Conservation (phyloP, 2,329 filamentous ascomycete species). For the Lecanicillium sp. region DNA sequence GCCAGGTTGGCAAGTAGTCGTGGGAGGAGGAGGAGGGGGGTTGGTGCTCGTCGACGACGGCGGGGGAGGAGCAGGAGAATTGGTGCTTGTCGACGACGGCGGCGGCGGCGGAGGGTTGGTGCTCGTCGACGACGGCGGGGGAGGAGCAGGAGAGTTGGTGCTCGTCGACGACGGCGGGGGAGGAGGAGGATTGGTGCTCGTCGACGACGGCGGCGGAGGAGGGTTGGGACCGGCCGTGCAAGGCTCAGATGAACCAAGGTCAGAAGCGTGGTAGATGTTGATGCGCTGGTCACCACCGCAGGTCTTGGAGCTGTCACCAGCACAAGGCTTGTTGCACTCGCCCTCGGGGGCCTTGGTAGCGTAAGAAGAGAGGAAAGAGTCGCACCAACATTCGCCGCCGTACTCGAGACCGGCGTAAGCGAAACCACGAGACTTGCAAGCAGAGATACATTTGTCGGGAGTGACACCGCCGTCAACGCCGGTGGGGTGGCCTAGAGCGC, state of each 20-base stretch:
- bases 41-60: too few species aligned
- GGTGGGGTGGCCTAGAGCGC: constrained; percentile 40
- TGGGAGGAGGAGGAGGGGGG: not conserved
- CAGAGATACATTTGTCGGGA: constrained; percentile 35
- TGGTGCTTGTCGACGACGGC: not conserved
- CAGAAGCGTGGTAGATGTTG: constrained; percentile 22
- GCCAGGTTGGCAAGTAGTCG: constrained; percentile 1
- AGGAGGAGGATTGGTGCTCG: not conserved
- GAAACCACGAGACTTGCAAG: constrained; percentile 38
- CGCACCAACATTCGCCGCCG: constrained; percentile 43
- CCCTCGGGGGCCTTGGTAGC: constrained; percentile 29
- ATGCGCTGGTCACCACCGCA: constrained; percentile 30
- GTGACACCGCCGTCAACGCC: constrained; percentile 33
- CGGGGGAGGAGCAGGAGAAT: not conserved
- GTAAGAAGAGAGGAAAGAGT: constrained; percentile 45
- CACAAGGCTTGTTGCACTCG: constrained; percentile 28
- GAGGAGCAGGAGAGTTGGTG: not conserved
- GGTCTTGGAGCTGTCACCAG: constrained; percentile 25
- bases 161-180: not conserved
- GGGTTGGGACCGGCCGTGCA: constrained; percentile 5
- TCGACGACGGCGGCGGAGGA: not conserved
- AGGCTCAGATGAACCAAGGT: constrained; percentile 10
- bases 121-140: not conserved
- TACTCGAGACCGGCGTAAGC: constrained; percentile 45
- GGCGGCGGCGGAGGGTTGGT: constrained; percentile 1